Evolutionary conservation across 805 yeast species (phyloP), one percentile per base, ranked within the genome.

Genomic region (Candida khao-thaluensis): DNA sequence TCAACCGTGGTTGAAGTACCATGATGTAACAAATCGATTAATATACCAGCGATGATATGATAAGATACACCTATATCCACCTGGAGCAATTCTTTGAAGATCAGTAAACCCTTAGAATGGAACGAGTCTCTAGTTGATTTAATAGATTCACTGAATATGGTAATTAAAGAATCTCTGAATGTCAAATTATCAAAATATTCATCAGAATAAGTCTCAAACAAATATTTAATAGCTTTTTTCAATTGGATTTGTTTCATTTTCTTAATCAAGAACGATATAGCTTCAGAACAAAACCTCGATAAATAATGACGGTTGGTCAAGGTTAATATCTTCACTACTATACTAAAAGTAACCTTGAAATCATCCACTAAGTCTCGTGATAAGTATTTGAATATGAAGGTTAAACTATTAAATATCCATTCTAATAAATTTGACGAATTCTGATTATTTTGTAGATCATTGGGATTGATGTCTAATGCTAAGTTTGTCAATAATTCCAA

Each of bases 351-450:
- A 7, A 87, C 84, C 12, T 71, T 52, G 42, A 89, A 62, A 16
- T 42, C 37, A 51, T 87, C 84, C 0, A 81, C 71, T 35, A 93
- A 58, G 3, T 73, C 64, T 50, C 80, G 77, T 5, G 93, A 75
- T 24, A 91, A 66, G 54, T 91, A 90, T 60, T 93, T 93, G 77
- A 91, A 93, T 29, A 87, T 71, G 56, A 86, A 89, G 4, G 97
- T 95, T 42, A 91, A 59, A 45, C 88, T 71, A 57, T 86, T 86
- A 66, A 91, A 91, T 8, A 82, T 72, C 83, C 87, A 80, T 59
- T 93, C 96, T 28, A 91, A 70, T 0, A 80, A 73, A 44, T 77
- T 74, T 1, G 87, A 71, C 7, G 81, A 69, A 37, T 82, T 71
- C 15, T 71, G 59, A 42, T 71, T 65, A 43, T 76, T 77, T 43